Evolutionary conservation across 805 yeast species (phyloP), one percentile per base, ranked within the genome.

Genomic region (Kodamaea jinghongensis): DNA sequence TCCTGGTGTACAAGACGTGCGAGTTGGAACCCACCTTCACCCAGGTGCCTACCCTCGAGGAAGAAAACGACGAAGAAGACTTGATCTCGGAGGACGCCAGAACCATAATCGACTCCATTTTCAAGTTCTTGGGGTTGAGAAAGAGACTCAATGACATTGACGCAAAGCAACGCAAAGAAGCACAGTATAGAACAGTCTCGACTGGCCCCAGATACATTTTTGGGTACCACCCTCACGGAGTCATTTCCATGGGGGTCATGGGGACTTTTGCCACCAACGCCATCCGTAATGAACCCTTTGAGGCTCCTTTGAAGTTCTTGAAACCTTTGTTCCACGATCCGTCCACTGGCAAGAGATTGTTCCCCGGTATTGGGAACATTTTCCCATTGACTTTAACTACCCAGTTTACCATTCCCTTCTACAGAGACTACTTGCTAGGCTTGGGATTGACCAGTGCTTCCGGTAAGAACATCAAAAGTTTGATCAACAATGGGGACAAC

Each of bases 191-290:
- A 36, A 51, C 54, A 31, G 61, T 69, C 1, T 53, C 72, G 35
- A 63, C 78, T 3, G 91, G 88, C 0, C 90, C 87, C 2, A 67
- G 83, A 27, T 91, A 93, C 60, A 78, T 91, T 2, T 91, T 91
- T 62, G 95, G 96, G 0, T 83, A 87, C 54, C 97, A 90, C 60
- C 99, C 99, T 0, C 99, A 93, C 60, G 99, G 99, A 0, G 90
- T 91, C 11, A 89, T 90, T 9, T 86, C 96, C 1, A 73, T 90
- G 75, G 96, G 97, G 2, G 90, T 83, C 1, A 81, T 90, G 58
- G 96, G 96, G 1, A 81, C 83, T 0, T 67, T 90, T 46, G 88
- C 83, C 0, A 86, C 95, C 4, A 70, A 70, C 48, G 61, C 65
- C 9, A 41, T 70, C 15, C 48, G 72, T 20, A 70, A 70, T 45